Conservation (phyloP, 1,284 basidiomycete species). For the Cutaneotrichosporon daszewskae region DNA sequence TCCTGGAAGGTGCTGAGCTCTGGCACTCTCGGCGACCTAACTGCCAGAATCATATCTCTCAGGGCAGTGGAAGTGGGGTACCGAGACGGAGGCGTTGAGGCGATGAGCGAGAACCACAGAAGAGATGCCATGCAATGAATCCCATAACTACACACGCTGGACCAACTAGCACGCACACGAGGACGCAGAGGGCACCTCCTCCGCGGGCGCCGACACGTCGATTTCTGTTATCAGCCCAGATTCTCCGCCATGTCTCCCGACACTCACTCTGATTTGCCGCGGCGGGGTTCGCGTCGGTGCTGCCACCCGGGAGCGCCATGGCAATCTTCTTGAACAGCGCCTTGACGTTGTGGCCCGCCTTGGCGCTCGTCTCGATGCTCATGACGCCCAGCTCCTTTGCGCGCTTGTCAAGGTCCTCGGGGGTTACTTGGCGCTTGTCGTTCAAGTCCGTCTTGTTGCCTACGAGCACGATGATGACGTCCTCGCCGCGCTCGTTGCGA, state of each 20-base stretch:
- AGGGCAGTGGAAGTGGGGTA: too few species aligned
- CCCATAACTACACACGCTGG: too few species aligned
- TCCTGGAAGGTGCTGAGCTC: too few species aligned
- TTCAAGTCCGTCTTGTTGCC: conserved; percentile 96
- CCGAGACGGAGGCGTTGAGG: too few species aligned
- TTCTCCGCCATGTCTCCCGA: background rate
- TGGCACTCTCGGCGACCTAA: too few species aligned
- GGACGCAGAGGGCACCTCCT: conserved; percentile 41
- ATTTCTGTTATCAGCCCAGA: conserved; percentile 35
- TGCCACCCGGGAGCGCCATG: conserved; percentile 93
- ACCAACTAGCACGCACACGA: conserved; percentile 39
- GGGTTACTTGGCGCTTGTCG: conserved; percentile 72
- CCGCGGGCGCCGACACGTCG: conserved; percentile 41
- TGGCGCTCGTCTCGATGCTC: conserved; percentile 99
- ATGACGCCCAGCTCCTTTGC: conserved; percentile 91
- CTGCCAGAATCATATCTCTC: too few species aligned
- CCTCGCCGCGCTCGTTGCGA: conserved; percentile 90
- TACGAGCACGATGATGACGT: conserved; percentile 97
- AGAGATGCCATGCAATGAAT: too few species aligned
- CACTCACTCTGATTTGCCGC: conserved; percentile 54
- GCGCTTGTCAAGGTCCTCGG: conserved; percentile 91
- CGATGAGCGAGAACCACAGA: too few species aligned
- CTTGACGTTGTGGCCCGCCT: conserved; percentile 99
- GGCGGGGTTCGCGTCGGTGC: conserved; percentile 59
- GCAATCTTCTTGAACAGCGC: conserved; percentile 98